phyloP scores from a whole-genome alignment of 1,284 basidiomycete species.

The Veloboletus limbatus region DNA sequence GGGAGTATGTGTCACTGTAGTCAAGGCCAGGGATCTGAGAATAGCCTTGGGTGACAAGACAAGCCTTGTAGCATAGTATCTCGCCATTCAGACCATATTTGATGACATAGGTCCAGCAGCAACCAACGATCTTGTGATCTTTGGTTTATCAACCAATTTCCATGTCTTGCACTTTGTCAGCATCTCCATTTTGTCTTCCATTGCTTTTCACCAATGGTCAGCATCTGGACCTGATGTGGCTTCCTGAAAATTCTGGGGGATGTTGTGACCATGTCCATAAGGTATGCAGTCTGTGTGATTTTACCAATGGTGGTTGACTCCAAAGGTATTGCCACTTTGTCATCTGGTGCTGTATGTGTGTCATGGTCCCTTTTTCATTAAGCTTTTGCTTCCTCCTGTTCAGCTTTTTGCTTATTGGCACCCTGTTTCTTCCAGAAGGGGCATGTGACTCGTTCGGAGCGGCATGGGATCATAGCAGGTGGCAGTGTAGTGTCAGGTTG shows the following conservation, averaged over 20 bases:
- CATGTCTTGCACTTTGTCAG: slow-evolving; percentile 27
- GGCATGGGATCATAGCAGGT: not conserved
- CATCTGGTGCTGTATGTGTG: not conserved
- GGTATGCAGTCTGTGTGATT: not conserved
- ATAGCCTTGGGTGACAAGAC: slow-evolving; percentile 41
- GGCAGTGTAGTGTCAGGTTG: not conserved
- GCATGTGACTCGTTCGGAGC: not conserved
- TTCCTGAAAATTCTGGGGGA: not conserved
- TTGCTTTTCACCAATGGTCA: slow-evolving; percentile 30
- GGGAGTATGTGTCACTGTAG: slow-evolving; percentile 37
- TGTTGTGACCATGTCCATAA: not conserved
- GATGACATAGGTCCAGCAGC: slow-evolving; percentile 36
- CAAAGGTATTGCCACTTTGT: not conserved
- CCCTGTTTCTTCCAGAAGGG: slow-evolving; percentile 1
- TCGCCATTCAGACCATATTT: slow-evolving; percentile 37
- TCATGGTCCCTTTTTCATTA: no score
- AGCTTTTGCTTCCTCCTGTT: not conserved
- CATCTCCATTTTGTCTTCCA: slow-evolving; percentile 28
- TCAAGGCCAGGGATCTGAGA: slow-evolving; percentile 39
- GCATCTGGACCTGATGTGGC: not conserved
- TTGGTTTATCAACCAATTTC: slow-evolving; percentile 22
- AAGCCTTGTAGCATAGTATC: slow-evolving; percentile 35
- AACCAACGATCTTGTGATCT: slow-evolving; percentile 26
- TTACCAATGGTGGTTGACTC: not conserved
- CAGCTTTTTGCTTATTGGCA: not conserved